Conservation (phyloP, 345 rosid species). For the Citrus sinensis region DNA sequence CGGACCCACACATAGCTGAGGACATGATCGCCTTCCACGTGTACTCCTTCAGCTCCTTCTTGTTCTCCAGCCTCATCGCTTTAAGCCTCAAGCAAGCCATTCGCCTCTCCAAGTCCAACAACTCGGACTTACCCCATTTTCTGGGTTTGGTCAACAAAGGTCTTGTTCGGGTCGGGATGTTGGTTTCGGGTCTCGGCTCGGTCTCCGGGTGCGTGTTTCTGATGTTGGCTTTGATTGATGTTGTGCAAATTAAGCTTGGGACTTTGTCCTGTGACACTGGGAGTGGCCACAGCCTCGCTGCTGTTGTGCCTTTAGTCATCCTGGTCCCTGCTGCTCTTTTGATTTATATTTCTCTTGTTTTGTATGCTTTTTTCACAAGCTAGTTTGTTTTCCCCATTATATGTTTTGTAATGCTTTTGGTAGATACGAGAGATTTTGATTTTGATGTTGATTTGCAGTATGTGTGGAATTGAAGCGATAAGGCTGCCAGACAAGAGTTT, state of each 20-base stretch:
- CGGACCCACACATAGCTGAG: slow-evolving; percentile 40
- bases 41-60: slow-evolving; percentile 75
- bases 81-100: slow-evolving; percentile 83
- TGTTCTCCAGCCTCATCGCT: slow-evolving; percentile 81
- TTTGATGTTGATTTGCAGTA: no score
- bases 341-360: slow-evolving; percentile 48
- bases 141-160: slow-evolving; percentile 41
- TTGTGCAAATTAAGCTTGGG: slow-evolving; percentile 82
- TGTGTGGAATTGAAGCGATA: no score
- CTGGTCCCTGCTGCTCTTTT: slow-evolving; percentile 59
- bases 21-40: slow-evolving; percentile 78
- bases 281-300: slow-evolving; percentile 59
- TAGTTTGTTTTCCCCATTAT: background rate
- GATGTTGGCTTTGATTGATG: slow-evolving; percentile 76
- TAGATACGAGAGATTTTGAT: background rate
- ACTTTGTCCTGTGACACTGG: slow-evolving; percentile 64
- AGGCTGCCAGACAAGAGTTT: no score
- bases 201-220: slow-evolving; percentile 59
- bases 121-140: slow-evolving; percentile 15
- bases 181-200: slow-evolving; percentile 71
- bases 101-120: slow-evolving; percentile 35
- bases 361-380: slow-evolving; percentile 66
- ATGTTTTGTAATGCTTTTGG: background rate
- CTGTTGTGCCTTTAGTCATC: slow-evolving; percentile 68
- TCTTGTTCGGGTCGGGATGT: slow-evolving; percentile 69